Percentiles rank a stretch among this genome's conserved stretches.
Evolutionary conservation across 768 basidiomycete genomes (phyloP).

Genomic region (Ramaria sp.): DNA sequence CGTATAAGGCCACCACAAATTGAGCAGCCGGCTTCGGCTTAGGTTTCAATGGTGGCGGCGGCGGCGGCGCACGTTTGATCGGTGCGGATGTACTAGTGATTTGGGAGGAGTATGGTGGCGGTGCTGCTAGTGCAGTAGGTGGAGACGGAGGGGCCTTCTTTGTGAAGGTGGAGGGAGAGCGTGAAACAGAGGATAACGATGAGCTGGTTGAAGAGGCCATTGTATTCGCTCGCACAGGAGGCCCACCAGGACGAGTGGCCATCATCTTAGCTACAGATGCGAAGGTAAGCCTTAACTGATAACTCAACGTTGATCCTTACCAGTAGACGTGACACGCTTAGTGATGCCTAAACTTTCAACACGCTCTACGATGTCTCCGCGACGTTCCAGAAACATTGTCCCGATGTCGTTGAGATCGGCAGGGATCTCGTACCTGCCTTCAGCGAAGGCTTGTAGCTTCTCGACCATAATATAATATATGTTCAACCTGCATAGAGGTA

Average conservation of each 20-base stretch:
- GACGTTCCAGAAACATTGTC: constrained; percentile 63
- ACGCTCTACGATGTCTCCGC: constrained; percentile 70
- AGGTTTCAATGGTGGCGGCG: constrained; percentile 84
- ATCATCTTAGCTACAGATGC: constrained; percentile 50
- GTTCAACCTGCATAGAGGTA: constrained; percentile 52
- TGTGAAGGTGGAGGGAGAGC: constrained; percentile 21
- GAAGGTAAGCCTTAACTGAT: neutral
- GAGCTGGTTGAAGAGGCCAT: constrained; percentile 20
- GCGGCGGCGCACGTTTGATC: constrained; percentile 74
- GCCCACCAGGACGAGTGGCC: constrained; percentile 28
- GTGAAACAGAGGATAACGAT: constrained; percentile 18
- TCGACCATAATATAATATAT: constrained; percentile 91
- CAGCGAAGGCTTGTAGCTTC: constrained; percentile 79
- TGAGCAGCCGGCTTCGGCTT: constrained; percentile 65
- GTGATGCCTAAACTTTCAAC: constrained; percentile 76
- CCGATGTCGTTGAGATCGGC: constrained; percentile 61
- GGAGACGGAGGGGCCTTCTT: constrained; percentile 48
- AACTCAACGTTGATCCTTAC: constrained; percentile 31
- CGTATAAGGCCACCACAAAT: constrained; percentile 90
- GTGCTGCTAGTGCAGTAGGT: constrained; percentile 25
- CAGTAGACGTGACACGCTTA: constrained; percentile 77
- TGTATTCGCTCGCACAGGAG: constrained; percentile 17
- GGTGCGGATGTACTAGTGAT: constrained; percentile 28
- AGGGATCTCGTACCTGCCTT: constrained; percentile 61
- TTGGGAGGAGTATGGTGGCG: constrained; percentile 33